Evolutionary conservation across 2,329 filamentous ascomycete species (phyloP).

Genomic region (Ascochyta pisi): DNA sequence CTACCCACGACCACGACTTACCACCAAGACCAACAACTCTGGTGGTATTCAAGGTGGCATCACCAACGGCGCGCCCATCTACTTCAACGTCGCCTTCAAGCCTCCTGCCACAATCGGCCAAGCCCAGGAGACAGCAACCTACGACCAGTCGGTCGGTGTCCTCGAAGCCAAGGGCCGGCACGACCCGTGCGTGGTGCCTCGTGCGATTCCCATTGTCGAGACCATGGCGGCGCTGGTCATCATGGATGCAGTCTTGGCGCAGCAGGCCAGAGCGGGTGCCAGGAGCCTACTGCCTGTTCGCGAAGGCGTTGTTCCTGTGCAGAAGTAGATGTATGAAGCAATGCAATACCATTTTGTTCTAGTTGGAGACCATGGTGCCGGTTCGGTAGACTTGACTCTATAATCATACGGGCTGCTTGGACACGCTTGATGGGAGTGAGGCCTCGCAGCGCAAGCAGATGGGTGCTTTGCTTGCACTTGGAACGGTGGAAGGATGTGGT

Average conservation of each 20-base stretch:
- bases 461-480: not conserved
- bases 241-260: slow-evolving; percentile 85
- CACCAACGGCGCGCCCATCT: slow-evolving; percentile 90
- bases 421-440: not conserved
- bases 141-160: slow-evolving; percentile 75
- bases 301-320: slow-evolving; percentile 46
- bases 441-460: not conserved
- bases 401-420: not conserved
- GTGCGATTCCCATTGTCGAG: slow-evolving; percentile 88
- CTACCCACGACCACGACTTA: slow-evolving; percentile 65
- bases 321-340: slow-evolving; percentile 9
- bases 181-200: slow-evolving; percentile 89
- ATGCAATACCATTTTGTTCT: not conserved
- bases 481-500: not conserved
- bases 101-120: slow-evolving; percentile 91
- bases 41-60: slow-evolving; percentile 96
- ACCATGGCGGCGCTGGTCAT: slow-evolving; percentile 88
- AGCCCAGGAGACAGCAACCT: slow-evolving; percentile 82
- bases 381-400: not conserved
- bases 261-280: slow-evolving; percentile 66
- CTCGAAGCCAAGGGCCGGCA: slow-evolving; percentile 92
- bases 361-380: no score
- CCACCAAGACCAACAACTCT: slow-evolving; percentile 92
- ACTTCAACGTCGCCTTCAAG: slow-evolving; percentile 96
- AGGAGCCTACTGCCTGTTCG: slow-evolving; percentile 49